Evolutionary conservation across 1,139 yeast species (phyloP), one percentile per base, ranked within the genome.

Genomic region (Yamadazyma jaroonii): DNA sequence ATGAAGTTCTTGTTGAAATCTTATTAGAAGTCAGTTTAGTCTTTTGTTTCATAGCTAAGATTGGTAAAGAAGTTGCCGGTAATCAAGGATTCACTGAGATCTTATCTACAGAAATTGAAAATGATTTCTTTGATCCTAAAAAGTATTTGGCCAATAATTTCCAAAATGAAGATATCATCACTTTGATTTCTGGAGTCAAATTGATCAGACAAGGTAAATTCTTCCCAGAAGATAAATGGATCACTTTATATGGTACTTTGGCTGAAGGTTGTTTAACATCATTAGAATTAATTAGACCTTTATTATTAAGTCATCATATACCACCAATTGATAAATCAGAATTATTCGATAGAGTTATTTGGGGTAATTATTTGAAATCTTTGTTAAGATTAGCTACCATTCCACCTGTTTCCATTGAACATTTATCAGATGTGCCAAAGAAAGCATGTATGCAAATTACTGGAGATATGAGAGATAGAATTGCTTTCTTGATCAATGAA

Each of bases 1-100:
- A 83, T 47, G 86, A 81, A 47, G 68, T 73, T 2, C 67, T 84
- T 45, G 88, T 83, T 30, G 97, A 88, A 56, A 67, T 85, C 3
- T 62, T 88, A 42, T 67, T 84, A 37, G 97, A 88, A 55, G 55
- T 86, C 38, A 70, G 84, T 13, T 71, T 82, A 6, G 63, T 82
- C 14, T 79, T 83, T 42, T 64, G 79, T 28, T 77, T 71, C 50
- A 61, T 82, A 37, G 71, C 82, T n/a, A 71, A 67, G 46, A 68
- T 79, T 40, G 79, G 79, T 21, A 70, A 65, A 44, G 52, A 47
- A 7, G 61, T 75, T 10, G 70, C 76, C 20, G 78, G 81, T 2
- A 57, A 66, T 17, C 68, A 72, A 12, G 77, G 81, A 13, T 62
- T 46, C 43, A 39, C 42, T 21, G 52, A 55, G 40, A 64, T 69